phyloP scores from a whole-genome alignment of 1,284 basidiomycete genomes.

The Salmacisia buchloeana region DNA sequence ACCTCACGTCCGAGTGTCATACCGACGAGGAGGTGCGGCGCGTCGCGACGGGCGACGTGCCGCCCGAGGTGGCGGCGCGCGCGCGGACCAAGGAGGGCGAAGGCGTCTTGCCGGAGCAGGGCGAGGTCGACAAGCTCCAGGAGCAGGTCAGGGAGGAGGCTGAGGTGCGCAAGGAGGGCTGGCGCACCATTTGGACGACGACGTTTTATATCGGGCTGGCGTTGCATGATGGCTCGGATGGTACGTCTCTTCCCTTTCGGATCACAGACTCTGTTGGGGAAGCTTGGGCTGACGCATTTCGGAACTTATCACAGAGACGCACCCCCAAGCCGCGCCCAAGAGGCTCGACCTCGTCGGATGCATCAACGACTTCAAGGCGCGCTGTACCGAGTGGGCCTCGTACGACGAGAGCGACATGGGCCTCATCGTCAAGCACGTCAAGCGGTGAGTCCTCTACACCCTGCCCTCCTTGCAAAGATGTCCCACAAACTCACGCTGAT shows the following conservation, averaged over 20 bases:
- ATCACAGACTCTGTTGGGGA: not conserved
- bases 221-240: not conserved
- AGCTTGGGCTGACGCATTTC: not conserved
- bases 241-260: not conserved
- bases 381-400: conserved; percentile 92
- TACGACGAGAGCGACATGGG: conserved; percentile 91
- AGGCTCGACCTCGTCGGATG: conserved; percentile 94
- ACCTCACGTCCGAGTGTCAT: conserved; percentile 75
- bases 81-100: conserved; percentile 30
- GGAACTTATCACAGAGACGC: not conserved
- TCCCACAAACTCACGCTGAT: not conserved
- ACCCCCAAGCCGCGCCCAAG: conserved; percentile 52
- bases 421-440: conserved; percentile 87
- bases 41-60: conserved; percentile 42
- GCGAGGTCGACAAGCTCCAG: conserved; percentile 13
- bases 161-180: conserved; percentile 60
- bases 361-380: conserved; percentile 88
- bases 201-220: conserved; percentile 90
- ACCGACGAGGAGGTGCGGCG: conserved; percentile 62
- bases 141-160: conserved; percentile 45
- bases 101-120: conserved; percentile 28
- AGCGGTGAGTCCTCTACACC: conserved; percentile 59
- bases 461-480: not conserved
- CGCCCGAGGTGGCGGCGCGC: conserved; percentile 40
- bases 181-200: conserved; percentile 77